Evolutionary conservation across 305 asterid genomes (phyloP).

Genomic region (Petunia hybrid): DNA sequence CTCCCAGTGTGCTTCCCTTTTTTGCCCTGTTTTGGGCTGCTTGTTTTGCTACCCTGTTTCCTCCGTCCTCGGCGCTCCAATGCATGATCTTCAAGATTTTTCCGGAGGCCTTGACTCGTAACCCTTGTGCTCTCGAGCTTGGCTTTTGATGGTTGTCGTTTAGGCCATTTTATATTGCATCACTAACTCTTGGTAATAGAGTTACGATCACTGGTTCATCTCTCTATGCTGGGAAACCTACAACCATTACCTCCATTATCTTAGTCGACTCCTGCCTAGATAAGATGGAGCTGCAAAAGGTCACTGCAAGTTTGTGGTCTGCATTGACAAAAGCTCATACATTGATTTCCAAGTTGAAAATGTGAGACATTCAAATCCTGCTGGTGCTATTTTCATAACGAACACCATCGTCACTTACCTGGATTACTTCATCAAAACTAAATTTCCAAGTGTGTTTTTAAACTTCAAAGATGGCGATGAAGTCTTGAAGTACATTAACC

Average conservation of each 20-base stretch:
- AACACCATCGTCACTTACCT: constrained; percentile 45
- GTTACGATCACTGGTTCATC: constrained; percentile 44
- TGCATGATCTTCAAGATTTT: too few species aligned
- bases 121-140: too few species aligned
- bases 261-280: constrained; percentile 36
- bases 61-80: too few species aligned
- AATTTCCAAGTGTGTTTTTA: constrained; percentile 57
- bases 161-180: too few species aligned
- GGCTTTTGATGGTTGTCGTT: too few species aligned
- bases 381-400: constrained; percentile 63
- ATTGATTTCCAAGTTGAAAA: constrained; percentile 45
- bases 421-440: constrained; percentile 42
- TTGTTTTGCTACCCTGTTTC: too few species aligned
- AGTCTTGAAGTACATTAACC: constrained; percentile 52
- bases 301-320: constrained; percentile 50
- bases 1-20: too few species aligned
- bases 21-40: too few species aligned
- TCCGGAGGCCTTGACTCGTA: too few species aligned
- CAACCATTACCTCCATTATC: constrained; percentile 42
- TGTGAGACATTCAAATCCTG: constrained; percentile 40
- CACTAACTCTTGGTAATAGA: constrained; percentile 44
- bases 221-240: constrained; percentile 50
- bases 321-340: constrained; percentile 50
- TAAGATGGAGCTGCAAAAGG: constrained; percentile 34
- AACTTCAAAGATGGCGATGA: constrained; percentile 47